Conservation (phyloP, 176 grass and related monocot genomes). For the Oryza meyeriana region DNA sequence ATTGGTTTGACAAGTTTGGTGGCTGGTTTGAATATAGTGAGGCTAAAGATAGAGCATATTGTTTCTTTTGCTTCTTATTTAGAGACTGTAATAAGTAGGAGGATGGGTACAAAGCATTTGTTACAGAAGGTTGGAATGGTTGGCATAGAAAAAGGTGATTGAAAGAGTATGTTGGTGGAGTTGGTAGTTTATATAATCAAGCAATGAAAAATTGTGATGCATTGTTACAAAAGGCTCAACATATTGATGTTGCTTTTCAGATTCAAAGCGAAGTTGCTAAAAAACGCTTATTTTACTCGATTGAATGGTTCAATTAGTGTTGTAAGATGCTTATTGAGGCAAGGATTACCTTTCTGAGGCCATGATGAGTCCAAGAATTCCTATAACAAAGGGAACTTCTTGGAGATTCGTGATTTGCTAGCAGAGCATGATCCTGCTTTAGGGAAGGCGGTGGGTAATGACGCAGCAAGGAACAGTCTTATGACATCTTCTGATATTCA, state of each 20-base stretch:
- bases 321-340: not conserved
- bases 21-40: not conserved
- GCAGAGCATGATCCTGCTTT: not conserved
- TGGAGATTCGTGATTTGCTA: not conserved
- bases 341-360: too few species aligned
- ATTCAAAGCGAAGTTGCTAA: not conserved
- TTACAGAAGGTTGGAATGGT: not conserved
- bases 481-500: too few species aligned
- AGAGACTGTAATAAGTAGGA: too few species aligned
- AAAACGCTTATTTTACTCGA: not conserved
- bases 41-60: not conserved
- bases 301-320: not conserved
- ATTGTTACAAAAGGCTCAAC: too few species aligned
- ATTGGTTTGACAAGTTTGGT: too few species aligned
- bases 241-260: not conserved
- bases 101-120: too few species aligned
- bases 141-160: not conserved
- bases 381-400: too few species aligned
- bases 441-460: too few species aligned
- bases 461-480: too few species aligned
- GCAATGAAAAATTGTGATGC: not conserved
- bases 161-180: not conserved
- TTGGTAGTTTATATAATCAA: not conserved
- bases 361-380: too few species aligned
- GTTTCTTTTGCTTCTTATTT: not conserved